These are phyloP conservation scores for Hirschfeldia incana DNA, from an alignment of 345 rosid species.

Conservation along the genomic window DNA sequence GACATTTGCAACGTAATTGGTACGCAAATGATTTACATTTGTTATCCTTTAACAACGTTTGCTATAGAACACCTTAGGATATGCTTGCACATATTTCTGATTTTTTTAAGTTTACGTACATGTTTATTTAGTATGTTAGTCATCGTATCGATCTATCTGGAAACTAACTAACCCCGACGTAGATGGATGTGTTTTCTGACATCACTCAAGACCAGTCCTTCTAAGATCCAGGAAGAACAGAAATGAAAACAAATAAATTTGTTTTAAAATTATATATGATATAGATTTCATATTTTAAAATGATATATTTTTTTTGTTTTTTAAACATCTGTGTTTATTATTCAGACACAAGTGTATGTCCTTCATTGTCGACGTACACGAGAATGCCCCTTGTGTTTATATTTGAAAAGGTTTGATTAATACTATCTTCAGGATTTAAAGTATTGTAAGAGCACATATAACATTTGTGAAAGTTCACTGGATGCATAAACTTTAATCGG, in stretches of 20 bases:
- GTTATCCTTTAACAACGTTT: constrained; percentile 3
- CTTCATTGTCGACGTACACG: neutral
- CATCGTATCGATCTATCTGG: neutral
- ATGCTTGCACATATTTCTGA: neutral
- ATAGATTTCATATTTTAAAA: neutral
- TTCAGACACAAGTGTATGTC: neutral
- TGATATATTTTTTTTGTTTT: neutral
- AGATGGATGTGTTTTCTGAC: neutral
- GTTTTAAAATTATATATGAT: neutral
- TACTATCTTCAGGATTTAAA: neutral
- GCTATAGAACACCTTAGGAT: neutral
- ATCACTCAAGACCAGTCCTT: neutral
- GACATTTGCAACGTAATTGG: constrained; percentile 31
- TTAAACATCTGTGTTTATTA: neutral
- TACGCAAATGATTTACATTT: constrained; percentile 12
- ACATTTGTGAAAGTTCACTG: neutral
- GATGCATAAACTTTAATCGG: neutral
- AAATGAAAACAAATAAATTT: neutral
- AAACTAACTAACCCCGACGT: neutral
- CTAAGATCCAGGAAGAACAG: neutral
- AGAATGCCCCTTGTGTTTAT: neutral
- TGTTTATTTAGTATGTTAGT: neutral
- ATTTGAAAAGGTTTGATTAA: neutral
- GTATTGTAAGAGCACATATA: neutral
- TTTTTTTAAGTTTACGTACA: constrained; percentile 3